phyloP scores from a whole-genome alignment of 176 grass and related monocot species.

The Ensete ventricosum region DNA sequence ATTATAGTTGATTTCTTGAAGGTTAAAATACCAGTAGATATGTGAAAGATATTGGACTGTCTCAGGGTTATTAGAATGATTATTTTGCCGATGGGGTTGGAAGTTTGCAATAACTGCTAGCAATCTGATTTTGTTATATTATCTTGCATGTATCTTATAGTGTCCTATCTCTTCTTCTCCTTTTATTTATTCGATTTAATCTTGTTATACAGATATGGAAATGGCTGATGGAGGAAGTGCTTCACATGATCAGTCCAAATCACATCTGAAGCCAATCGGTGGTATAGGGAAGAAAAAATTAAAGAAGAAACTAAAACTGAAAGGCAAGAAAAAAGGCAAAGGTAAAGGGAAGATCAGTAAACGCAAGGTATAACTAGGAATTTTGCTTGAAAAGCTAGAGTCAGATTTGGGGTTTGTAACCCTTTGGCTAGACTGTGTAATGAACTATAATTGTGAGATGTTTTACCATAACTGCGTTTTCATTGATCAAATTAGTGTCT shows the following conservation, averaged over 20 bases:
- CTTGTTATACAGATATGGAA: slow-evolving; percentile 34
- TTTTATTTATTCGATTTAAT: not conserved
- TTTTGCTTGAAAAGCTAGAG: not conserved
- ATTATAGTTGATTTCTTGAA: too few species aligned
- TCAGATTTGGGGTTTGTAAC: not conserved
- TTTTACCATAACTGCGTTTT: not conserved
- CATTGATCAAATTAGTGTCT: not conserved
- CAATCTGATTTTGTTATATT: too few species aligned
- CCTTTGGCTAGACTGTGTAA: not conserved
- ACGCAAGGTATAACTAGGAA: not conserved
- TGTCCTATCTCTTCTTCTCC: not conserved
- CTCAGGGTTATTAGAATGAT: too few species aligned
- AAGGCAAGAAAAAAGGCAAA: slow-evolving; percentile 54
- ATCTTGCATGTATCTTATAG: not conserved
- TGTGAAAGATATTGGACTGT: too few species aligned
- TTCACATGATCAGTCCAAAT: slow-evolving; percentile 2
- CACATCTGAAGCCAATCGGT: slow-evolving; percentile 52
- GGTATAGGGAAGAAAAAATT: slow-evolving; percentile 77
- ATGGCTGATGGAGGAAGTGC: slow-evolving; percentile 45
- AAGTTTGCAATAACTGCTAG: too few species aligned
- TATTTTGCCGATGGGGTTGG: too few species aligned
- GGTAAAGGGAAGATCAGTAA: slow-evolving; percentile 56
- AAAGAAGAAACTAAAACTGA: slow-evolving; percentile 47
- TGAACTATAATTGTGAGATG: not conserved
- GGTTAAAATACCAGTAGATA: too few species aligned